Base-by-base conservation (phyloP, 768 basidiomycete species). In the Lepiota subincarnata region DNA sequence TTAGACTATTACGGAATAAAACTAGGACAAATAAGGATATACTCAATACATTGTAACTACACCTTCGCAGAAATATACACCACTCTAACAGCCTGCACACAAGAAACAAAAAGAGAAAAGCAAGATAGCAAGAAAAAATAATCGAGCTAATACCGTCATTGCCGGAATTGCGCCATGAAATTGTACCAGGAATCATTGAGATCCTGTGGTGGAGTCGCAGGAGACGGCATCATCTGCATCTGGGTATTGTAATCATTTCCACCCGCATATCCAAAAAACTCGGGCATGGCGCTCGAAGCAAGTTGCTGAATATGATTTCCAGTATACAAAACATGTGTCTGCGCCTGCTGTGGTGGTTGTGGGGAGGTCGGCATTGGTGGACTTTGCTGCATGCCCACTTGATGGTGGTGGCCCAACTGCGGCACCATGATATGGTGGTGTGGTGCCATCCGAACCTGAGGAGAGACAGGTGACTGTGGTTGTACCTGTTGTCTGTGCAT, bases 121-220 rank as follows among this genome's bases (percentile, higher is more conserved):
- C 14, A 41, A 36, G 4, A 31, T 1, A 31, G 31, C 31, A 31
- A 31, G 31, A 36, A 36, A 38, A 18, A 48, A 46, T 24, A 53
- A 24, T 35, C 48, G 46, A 50, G 50, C 60, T 50, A 55, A 60
- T 48, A 42, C 50, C 37, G 20, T 59, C 53, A 60, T 62, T 59
- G 60, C 56, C 73, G 75, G 59, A 72, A 79, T 55, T 76, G 77
- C 13, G 74, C 68, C 61, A 75, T 64, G 44, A 79, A 72, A 57
- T 74, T 77, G 40, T 75, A 73, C 78, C 78, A 80, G 11, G 76
- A 71, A 48, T 74, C 73, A 50, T 66, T 65, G 31, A 73, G 55
- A 55, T 75, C 74, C 22, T 67, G 61, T 28, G 69, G 66, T n/a
- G 68, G 46, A 22, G 35, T 57, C n/a, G 37, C 45, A 36, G 59